These are phyloP conservation scores for Dunaliella primolecta DNA, from an alignment of 139 green algal genomes.

Conservation along the genomic window DNA sequence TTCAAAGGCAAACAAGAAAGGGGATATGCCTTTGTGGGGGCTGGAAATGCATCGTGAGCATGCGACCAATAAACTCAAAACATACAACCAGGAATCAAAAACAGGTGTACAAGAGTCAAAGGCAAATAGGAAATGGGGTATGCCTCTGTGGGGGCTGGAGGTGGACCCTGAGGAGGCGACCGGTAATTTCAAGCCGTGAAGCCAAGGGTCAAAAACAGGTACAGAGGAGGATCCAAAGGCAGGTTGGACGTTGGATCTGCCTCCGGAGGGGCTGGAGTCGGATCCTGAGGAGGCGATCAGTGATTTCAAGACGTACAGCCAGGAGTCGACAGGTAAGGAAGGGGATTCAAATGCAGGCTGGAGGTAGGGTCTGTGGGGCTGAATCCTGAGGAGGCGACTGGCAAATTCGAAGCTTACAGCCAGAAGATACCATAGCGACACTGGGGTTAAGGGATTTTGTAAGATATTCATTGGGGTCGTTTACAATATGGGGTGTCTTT, in stretches of 20 bases:
- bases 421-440: too few species aligned
- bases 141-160: slow-evolving; percentile 92
- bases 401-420: slow-evolving; percentile 54
- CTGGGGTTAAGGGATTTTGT: too few species aligned
- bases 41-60: slow-evolving; percentile 92
- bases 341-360: too few species aligned
- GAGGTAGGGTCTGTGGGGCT: slow-evolving; percentile 93
- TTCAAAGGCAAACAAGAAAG: too few species aligned
- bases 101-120: slow-evolving; percentile 27
- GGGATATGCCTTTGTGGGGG: slow-evolving; percentile 86
- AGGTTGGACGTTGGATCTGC: too few species aligned
- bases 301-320: slow-evolving; percentile 53
- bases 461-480: too few species aligned
- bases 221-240: too few species aligned
- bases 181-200: slow-evolving; percentile 55
- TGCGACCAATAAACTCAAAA: slow-evolving; percentile 59
- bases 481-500: too few species aligned
- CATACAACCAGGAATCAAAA: slow-evolving; percentile 28
- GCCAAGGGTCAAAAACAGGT: slow-evolving; percentile 22
- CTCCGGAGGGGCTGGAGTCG: slow-evolving; percentile 93
- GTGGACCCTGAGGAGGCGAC: slow-evolving; percentile 84
- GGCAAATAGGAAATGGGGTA: too few species aligned
- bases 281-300: slow-evolving; percentile 77
- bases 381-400: slow-evolving; percentile 75
- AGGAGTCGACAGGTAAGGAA: slow-evolving; percentile 27